These are phyloP conservation scores for Neurospora discreta DNA, from an alignment of 495 filamentous ascomycete genomes.

Conservation along the genomic window DNA sequence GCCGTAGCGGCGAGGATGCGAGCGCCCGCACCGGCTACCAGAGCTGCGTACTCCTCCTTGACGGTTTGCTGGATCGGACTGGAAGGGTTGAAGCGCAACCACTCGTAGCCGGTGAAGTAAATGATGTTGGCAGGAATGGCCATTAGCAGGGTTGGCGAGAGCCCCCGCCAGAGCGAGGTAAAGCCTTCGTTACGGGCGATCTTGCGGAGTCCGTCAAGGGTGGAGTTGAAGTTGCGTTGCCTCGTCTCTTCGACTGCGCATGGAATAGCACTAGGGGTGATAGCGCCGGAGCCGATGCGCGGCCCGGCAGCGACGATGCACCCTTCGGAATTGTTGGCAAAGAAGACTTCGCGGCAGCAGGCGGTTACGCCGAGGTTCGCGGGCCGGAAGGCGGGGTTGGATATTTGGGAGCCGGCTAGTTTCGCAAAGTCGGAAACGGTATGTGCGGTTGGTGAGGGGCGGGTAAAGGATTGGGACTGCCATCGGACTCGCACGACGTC, in stretches of 20 bases:
- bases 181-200: conserved; percentile 93
- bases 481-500: conserved; percentile 93
- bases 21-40: conserved; percentile 68
- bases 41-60: conserved; percentile 59
- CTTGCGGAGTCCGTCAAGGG: conserved; percentile 83
- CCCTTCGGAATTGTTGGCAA: conserved; percentile 73
- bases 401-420: conserved; percentile 29
- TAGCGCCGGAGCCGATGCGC: conserved; percentile 20
- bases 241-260: conserved; percentile 84
- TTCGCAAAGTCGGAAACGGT: conserved; percentile 27
- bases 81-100: conserved; percentile 58
- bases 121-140: conserved; percentile 93
- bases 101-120: conserved; percentile 98
- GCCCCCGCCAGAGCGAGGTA: conserved; percentile 80
- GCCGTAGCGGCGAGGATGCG: conserved; percentile 69
- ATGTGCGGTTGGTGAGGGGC: conserved; percentile 16
- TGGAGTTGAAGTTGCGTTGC: conserved; percentile 74
- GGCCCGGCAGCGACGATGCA: conserved; percentile 49
- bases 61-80: conserved; percentile 55
- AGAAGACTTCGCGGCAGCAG: conserved; percentile 96
- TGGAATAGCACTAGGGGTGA: conserved; percentile 32
- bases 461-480: conserved; percentile 61
- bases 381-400: conserved; percentile 46
- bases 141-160: conserved; percentile 90
- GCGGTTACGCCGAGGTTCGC: conserved; percentile 83